Evolutionary conservation across 164 flowering plant species (phyloP), one percentile per base, ranked within the genome.

Genomic region (Cinnamomum chago): DNA sequence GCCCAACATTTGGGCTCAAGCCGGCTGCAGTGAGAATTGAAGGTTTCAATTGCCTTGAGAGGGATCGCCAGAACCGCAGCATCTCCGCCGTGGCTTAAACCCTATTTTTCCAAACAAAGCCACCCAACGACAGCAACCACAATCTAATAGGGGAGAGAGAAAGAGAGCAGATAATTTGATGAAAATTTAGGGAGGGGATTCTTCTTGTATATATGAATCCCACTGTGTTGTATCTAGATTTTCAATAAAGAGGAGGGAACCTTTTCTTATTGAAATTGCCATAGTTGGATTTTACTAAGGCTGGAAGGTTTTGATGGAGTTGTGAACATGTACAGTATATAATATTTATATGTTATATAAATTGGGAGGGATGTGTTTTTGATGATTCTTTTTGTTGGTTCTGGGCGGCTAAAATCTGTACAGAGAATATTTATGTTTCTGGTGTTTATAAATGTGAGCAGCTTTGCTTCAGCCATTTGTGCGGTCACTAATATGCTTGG

Each of bases 21-120:
- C 91, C 97, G 0, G 94, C 92, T 0, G 83, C 92, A 24, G 94
- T 92, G 80, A 85, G 94, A 76, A 79, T 92, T 68, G 94, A 91
- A 80, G 97, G 97, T 50, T 92, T 92, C 72, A 91, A 90, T 74
- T 90, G 94, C 79, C 85, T 88, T 52, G 89, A 82, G 76, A 84
- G 92, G 82, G 92, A 90, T 80, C 82, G 91, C 79, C 89, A 85
- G 40, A 87, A 82, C 77, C 87, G 91, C 73, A 82, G 92, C 84
- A 84, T 91, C 88, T 80, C 94, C n/a, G 92, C 91, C 23, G 76
- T 88, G 72, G 97, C 97, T 23, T 92, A 86, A 66, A 66, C 2
- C 25, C 28, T 25, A 3, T 64, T 55, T 55, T 55, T 55, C n/a
- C 67, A 3, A 13, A 64, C 12, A 64, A 64, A 24, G 27, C 67